phyloP scores from a whole-genome alignment of 208 protist genomes.

The Acanthamoeba quina region DNA sequence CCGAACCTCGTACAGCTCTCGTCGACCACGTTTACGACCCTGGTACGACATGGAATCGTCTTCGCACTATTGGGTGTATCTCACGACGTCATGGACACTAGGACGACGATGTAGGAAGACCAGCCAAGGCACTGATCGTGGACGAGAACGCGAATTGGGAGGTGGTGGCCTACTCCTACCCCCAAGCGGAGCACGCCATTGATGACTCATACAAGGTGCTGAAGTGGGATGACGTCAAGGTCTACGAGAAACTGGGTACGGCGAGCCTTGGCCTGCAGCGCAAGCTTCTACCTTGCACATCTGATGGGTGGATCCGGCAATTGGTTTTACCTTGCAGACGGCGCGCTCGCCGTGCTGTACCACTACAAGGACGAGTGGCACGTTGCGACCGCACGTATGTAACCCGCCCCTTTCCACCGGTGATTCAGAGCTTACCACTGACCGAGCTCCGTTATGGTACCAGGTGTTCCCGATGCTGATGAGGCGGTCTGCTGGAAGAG shows the following conservation, averaged over 20 bases:
- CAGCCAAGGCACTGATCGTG: conserved; percentile 26
- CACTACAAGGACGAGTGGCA: conserved; percentile 68
- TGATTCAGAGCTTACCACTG: too few relatives aligned
- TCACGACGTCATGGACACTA: neutral
- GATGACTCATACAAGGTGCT: neutral
- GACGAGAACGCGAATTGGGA: neutral
- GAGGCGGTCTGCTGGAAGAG: conserved; percentile 58
- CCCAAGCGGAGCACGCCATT: neutral
- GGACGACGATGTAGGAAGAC: neutral
- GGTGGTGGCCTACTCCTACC: neutral
- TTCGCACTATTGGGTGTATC: neutral
- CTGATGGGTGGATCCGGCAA: too few relatives aligned
- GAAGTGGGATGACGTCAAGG: neutral
- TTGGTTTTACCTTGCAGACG: neutral
- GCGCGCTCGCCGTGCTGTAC: conserved; percentile 9
- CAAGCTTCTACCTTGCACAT: neutral
- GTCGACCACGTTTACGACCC: neutral
- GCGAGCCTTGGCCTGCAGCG: neutral
- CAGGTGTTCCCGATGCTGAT: conserved; percentile 24
- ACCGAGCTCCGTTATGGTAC: neutral
- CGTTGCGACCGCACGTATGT: conserved; percentile 31
- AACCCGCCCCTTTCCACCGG: neutral
- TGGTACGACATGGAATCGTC: neutral
- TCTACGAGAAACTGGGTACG: conserved; percentile 37
- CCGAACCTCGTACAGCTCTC: conserved; percentile 33